Evolutionary conservation across 192 early-diverging fungal genomes (phyloP), one percentile per base, ranked within the genome.

Genomic region (Podila epicladia): DNA sequence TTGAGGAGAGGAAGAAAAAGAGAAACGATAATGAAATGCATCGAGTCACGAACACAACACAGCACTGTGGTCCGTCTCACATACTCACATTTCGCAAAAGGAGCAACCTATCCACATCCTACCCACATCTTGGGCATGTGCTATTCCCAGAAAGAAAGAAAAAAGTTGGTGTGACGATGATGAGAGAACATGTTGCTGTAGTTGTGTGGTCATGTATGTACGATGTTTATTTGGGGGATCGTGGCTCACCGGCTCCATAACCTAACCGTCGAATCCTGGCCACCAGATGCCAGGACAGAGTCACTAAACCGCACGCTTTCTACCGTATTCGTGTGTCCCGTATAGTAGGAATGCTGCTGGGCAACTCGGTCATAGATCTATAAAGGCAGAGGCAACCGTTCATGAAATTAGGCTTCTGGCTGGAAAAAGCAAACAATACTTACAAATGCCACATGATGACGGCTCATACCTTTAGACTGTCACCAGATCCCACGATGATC

Each of bases 191-290:
- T 45, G 41, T 15, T 45, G 38, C 9, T 41, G 41, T 41, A 12
- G 9, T 15, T 41, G 41, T 41, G 6, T 41, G 41, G 15, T 8
- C 15, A 45, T 45, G 41, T 45, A 45, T 17, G 41, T 15, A 24
- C 17, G 13, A 45, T 17, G 20, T 63, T 63, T 28, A 37, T 29
- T 48, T 15, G 13, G 41, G 35, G 41, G 13, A 45, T 45, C 41
- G 11, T 45, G 15, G 41, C 66, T 84, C 85, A 90, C 38, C 89
- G 73, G 57, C 82, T 80, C 93, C 93, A 94, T 59, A 92, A 32
- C 63, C 90, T 91, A 24, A 93, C 87, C 22, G 89, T 76, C 8
- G 88, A 89, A 58, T 91, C 90, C 65, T 79, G 74, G 5, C 91
- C 90, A 33, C 91, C 93, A 65, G 89, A 90, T 2, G 88, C 73